Percentiles rank a stretch among this genome's conserved stretches.
Conservation (phyloP, 2,329 filamentous ascomycete genomes). For the Colletotrichum noveboracense region DNA sequence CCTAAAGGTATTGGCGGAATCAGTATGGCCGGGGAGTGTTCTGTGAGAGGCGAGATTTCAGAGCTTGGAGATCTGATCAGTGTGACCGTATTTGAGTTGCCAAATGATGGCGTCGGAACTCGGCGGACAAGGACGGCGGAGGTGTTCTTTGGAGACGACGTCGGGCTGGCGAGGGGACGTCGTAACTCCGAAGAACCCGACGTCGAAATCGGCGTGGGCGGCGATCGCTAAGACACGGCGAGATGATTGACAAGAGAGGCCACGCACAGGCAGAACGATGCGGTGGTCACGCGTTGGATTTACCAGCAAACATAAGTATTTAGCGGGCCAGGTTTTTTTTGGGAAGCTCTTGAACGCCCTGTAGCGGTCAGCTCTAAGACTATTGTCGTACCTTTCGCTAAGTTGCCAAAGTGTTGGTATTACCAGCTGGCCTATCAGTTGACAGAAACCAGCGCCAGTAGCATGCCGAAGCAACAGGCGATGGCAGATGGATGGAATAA, state of each 20-base stretch:
- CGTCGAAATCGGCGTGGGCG: background rate
- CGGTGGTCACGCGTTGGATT: background rate
- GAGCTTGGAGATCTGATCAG: background rate
- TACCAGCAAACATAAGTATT: background rate
- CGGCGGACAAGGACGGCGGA: background rate
- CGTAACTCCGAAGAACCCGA: constrained; percentile 21
- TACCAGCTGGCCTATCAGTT: background rate
- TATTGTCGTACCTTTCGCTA: background rate
- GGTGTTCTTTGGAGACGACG: background rate
- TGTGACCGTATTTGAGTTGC: background rate
- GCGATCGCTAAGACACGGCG: background rate
- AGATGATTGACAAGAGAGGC: background rate
- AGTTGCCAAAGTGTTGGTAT: background rate
- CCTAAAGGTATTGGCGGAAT: background rate
- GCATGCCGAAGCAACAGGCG: background rate
- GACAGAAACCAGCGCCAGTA: background rate
- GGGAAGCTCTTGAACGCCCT: background rate
- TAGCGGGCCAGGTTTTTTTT: background rate
- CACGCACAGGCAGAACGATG: background rate
- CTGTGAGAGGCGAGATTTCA: background rate
- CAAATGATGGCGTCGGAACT: background rate
- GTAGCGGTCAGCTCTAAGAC: too few relatives aligned
- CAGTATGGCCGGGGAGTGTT: background rate
- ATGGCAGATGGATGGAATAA: background rate
- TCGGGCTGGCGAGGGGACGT: background rate